Conservation (phyloP, 78 protist genomes). For the Trichosphaerium sp. region DNA sequence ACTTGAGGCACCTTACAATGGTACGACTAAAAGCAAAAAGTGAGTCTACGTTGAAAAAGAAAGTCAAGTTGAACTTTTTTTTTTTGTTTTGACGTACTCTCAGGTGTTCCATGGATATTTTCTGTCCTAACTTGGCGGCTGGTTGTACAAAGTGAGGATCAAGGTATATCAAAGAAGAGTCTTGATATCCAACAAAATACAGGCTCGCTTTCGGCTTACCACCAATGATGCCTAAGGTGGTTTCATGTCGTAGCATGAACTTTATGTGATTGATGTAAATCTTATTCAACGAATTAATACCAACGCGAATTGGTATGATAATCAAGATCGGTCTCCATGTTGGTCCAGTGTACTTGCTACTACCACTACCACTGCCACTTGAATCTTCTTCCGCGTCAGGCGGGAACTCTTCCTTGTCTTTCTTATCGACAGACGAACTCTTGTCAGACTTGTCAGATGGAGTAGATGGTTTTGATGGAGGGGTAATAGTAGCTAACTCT, state of each 20-base stretch:
- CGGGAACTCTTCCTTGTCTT: too few species aligned
- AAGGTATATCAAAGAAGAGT: constrained; percentile 43
- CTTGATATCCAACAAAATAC: constrained; percentile 66
- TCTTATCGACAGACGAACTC: too few species aligned
- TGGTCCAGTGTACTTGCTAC: constrained; percentile 4
- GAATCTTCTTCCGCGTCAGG: too few species aligned
- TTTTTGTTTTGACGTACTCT: not conserved
- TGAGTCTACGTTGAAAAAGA: not conserved
- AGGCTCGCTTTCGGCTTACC: constrained; percentile 60
- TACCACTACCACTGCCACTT: constrained; percentile 29
- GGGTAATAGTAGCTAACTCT: not conserved
- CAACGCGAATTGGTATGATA: constrained; percentile 54
- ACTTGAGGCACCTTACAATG: constrained; percentile 53
- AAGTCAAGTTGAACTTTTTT: not conserved
- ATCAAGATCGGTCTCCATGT: constrained; percentile 55
- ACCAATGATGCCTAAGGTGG: constrained; percentile 64
- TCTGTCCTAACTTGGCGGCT: constrained; percentile 8
- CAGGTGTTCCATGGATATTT: constrained; percentile 3
- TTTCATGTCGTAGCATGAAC: too few species aligned
- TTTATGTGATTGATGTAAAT: constrained; percentile 19
- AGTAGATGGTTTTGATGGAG: too few species aligned
- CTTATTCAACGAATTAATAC: constrained; percentile 37
- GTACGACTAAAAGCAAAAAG: constrained; percentile 15
- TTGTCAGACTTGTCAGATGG: too few species aligned
- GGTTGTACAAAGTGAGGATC: constrained; percentile 66